phyloP scores from a whole-genome alignment of 2,329 filamentous ascomycete species.

The Aspergillus novoparasiticus region DNA sequence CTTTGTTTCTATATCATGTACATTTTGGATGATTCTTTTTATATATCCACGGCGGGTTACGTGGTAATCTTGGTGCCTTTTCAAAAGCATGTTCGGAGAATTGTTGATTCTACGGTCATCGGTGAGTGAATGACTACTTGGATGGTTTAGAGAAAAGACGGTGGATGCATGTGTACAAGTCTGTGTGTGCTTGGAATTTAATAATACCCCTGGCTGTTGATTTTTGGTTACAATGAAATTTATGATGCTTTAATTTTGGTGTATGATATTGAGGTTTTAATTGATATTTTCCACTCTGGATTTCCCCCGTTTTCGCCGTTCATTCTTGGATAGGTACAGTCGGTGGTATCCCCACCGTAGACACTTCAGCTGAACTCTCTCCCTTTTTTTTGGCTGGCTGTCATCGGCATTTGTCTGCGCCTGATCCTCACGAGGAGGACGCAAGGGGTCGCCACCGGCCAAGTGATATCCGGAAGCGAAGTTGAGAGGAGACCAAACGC shows the following conservation, averaged over 20 bases:
- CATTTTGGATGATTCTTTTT: slow-evolving; percentile 12
- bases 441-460: slow-evolving; percentile 9
- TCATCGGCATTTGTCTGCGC: slow-evolving; percentile 11
- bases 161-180: slow-evolving; percentile 16
- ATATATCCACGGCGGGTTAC: slow-evolving; percentile 21
- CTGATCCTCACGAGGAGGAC: slow-evolving; percentile 14
- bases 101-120: slow-evolving; percentile 2
- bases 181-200: slow-evolving; percentile 21
- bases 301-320: background rate
- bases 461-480: background rate
- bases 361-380: slow-evolving; percentile 12
- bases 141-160: slow-evolving; percentile 18
- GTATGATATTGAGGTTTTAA: slow-evolving; percentile 1
- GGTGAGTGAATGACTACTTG: slow-evolving; percentile 5
- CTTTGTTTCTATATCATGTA: slow-evolving; percentile 27
- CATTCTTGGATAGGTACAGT: background rate
- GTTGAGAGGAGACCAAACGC: background rate
- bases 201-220: slow-evolving; percentile 26
- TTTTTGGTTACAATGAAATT: slow-evolving; percentile 4
- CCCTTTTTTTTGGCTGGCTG: slow-evolving; percentile 20
- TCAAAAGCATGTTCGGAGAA: slow-evolving; percentile 14
- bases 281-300: background rate
- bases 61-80: slow-evolving; percentile 12
- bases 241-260: background rate
- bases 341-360: background rate